Base-by-base conservation (phyloP, 805 yeast genomes). In the Maudiozyma turicensis region DNA sequence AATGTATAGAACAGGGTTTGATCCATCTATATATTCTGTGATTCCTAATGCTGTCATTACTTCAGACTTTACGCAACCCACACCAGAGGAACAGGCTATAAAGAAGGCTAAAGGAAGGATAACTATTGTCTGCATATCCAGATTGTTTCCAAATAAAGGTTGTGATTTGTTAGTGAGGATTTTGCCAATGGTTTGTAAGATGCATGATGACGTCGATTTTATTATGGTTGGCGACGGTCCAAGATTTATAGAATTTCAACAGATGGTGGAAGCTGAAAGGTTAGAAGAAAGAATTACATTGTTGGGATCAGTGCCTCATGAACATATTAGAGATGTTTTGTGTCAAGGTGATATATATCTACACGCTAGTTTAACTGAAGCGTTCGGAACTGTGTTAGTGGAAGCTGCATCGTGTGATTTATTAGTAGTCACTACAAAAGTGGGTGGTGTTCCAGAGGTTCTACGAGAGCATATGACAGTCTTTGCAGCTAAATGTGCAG, bases 321-420 rank as follows among this genome's bases (percentile, higher is more conserved):
- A 93, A 63, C 82, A 85, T 56, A 99, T 93, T 8, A 72, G 98
- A 45, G 88, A 90, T 56, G 86, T 91, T 10, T 87, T 93, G 95
- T 81, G 89, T 6, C 78, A 81, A 53, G 99, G 99, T 15, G 95
- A 93, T 58, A 91, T 93, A 9, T 93, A 90, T 63, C 67, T 93
- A 31, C 98, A 93, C 66, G 90, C 99, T 0, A 82, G 96, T 0
- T 72, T 93, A 40, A 93, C 98, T 0, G 99, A 93, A 64, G 99
- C 98, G 0, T 93, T 93, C 68, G 99, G 99, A 2, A 93, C 99
- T 0, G 98, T 88, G 0, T 69, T 93, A 9, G 96, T 93, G 0
- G 99, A 93, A 63, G 99, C 99, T 0, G 99, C 97, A 0, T 84
- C 95, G 1, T 93, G 98, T 71, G 97, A 97, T 0, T 65, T 93